A percentile compares a stretch with the other conserved stretches of the same genome.
These are phyloP conservation scores for Penicillium fimorum DNA, from an alignment of 495 filamentous ascomycete genomes.

Conservation along the genomic window DNA sequence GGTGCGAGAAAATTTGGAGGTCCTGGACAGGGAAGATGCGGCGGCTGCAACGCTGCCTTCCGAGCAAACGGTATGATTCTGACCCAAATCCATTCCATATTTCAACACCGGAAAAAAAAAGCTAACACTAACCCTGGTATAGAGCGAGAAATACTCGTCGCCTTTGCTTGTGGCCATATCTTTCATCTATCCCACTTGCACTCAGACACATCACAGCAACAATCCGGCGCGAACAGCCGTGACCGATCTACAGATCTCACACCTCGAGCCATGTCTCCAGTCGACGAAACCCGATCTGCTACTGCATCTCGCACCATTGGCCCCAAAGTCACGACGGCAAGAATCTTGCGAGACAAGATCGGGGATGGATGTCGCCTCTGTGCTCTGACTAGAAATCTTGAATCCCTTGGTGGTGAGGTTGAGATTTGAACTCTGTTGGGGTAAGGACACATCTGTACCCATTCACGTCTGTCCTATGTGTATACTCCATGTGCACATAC, in stretches of 20 bases:
- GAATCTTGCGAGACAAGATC: constrained; percentile 69
- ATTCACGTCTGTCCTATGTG: constrained; percentile 3
- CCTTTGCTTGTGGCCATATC: constrained; percentile 87
- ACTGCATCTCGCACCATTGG: constrained; percentile 63
- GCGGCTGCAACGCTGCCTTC: constrained; percentile 62
- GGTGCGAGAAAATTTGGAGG: constrained; percentile 25
- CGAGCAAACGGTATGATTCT: constrained; percentile 46
- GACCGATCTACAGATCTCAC: constrained; percentile 27
- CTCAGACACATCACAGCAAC: constrained; percentile 39
- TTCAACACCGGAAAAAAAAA: not conserved
- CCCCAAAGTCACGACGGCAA: constrained; percentile 85
- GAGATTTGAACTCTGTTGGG: constrained; percentile 12
- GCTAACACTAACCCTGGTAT: not conserved
- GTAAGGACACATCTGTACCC: not conserved
- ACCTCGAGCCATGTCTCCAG: constrained; percentile 31
- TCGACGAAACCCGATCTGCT: constrained; percentile 17
- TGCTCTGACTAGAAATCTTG: constrained; percentile 41
- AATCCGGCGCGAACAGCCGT: constrained; percentile 17
- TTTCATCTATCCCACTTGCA: constrained; percentile 84
- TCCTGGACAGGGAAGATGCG: constrained; percentile 44
- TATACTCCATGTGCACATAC: constrained; percentile 15
- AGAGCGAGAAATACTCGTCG: constrained; percentile 78
- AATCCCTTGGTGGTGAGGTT: constrained; percentile 31
- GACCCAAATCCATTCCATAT: not conserved
- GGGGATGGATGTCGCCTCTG: constrained; percentile 71